Evolutionary conservation across 257 asterid species (phyloP), one percentile per base, ranked within the genome.

Genomic region (Penstemon eatonii): DNA sequence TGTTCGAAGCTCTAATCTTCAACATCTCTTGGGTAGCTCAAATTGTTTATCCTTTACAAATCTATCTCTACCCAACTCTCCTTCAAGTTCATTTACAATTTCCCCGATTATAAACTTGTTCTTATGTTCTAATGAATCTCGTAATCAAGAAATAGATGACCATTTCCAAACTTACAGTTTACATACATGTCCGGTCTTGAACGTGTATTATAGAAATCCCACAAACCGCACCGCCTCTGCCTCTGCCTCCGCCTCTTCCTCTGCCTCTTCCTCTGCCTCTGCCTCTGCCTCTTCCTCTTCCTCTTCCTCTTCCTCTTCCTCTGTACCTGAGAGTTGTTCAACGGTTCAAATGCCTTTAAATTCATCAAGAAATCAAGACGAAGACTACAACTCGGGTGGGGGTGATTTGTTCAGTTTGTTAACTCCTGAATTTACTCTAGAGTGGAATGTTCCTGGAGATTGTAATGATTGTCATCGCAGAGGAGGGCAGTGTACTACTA

Each of bases 401-500:
- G 33, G 7, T 39, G 68, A n/a, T 0, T 41, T 79, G 51, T 56
- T 66, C n/a, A 8, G 65, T 0, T 0, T 51, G 68, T 46, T 83
- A 9, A 39, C 55, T 33, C 3, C 69, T 33, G 73, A 50, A 0
- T 76, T 64, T 64, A 40, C 39, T 3, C 51, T 86, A 0, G 74
- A 79, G 55, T 80, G 80, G 80, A 19, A 60, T 55, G 37, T 84
- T 7, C 68, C 82, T 3, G 56, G 59, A 5, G 59, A 13, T 13
- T 84, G 88, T 71, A 8, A 0, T 59, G 19, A 25, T 4, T 84
- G 86, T 37, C 53, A 60, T 57, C 6, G 6, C 0, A 5, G 47
- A 10, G 88, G 86, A 70, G 80, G 85, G 39, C 70, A 63, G 44
- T 80, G 79, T 57, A 19, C 66, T n/a, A 33, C 33, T 54, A 49